Conservation (phyloP, 2,329 filamentous ascomycete species). For the Venturia effusa region DNA sequence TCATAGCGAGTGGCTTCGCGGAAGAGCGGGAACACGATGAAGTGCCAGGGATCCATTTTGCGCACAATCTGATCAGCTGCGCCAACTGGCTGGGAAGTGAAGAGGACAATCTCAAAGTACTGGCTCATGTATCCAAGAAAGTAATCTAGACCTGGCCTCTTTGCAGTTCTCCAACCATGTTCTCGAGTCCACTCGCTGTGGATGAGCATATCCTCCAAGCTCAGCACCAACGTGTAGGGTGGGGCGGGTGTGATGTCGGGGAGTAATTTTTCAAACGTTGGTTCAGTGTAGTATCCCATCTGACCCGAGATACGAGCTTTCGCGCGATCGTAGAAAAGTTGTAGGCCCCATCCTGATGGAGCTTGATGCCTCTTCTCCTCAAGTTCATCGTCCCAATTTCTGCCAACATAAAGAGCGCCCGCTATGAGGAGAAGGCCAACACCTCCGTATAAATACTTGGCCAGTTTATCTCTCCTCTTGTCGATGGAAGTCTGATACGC, state of each 20-base stretch:
- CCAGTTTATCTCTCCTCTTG: conserved; percentile 63
- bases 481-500: conserved; percentile 89
- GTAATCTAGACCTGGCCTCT: conserved; percentile 91
- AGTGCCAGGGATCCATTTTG: conserved; percentile 89
- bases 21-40: conserved; percentile 91
- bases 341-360: conserved; percentile 67
- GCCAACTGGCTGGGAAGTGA: conserved; percentile 76
- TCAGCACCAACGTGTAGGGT: conserved; percentile 86
- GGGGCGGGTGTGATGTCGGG: conserved; percentile 59
- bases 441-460: conserved; percentile 60
- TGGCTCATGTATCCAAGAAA: conserved; percentile 94
- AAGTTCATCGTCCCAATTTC: conserved; percentile 71
- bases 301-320: conserved; percentile 64
- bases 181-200: conserved; percentile 93
- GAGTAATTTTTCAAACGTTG: conserved; percentile 85
- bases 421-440: conserved; percentile 46
- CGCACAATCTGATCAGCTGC: conserved; percentile 80
- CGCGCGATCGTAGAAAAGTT: conserved; percentile 70
- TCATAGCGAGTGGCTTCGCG: conserved; percentile 96
- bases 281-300: conserved; percentile 89
- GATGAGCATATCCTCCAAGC: conserved; percentile 84
- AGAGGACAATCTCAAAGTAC: conserved; percentile 96
- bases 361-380: conserved; percentile 62
- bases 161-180: conserved; percentile 90
- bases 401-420: conserved; percentile 64